Evolutionary conservation across 2,329 filamentous ascomycete genomes (phyloP), one percentile per base, ranked within the genome.

Genomic region (Fusarium sarcochroum): DNA sequence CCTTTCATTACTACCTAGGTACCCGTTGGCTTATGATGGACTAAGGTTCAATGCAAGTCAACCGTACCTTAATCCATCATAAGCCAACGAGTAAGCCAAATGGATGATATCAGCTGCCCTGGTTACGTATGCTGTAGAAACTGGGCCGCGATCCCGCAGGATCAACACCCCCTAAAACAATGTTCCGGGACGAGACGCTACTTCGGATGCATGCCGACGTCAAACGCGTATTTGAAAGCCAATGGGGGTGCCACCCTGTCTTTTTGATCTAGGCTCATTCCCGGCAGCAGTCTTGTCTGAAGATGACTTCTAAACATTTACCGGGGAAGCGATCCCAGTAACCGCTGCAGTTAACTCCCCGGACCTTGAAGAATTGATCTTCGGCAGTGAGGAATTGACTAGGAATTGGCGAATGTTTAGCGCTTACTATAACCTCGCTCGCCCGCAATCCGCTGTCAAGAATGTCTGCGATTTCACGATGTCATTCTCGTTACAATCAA

Each of bases 161-260:
- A 18, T 8, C 44, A 11, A 20, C 44, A 32, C 51, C 10, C 34
- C 14, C 17, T 8, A 34, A 13, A 25, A 46, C 27, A 46, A 55
- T 23, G 37, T 14, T 21, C 40, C 50, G 27, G 21, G 40, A 40
- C 23, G 30, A 23, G 14, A 17, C 4, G 20, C 37, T 17, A 9
- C 14, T 25, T 47, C 25, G 55, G 50, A 46, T 38, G 25, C 48
- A 7, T 30, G 18, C 48, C 32, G 30, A 34, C 7, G 21, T 14
- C 51, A 30, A 30, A 55, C 51, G 51, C 49, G 35, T 30, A 30
- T 30, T 30, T 30, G 11, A 50, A 35, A 35, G 34, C 34, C 14
- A 14, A 21, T 4, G 14, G 11, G 42, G 10, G 18, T 3, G 37
- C n/a, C 17, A 37, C 17, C 47, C 23, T 55, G 34, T 30, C 3